Evolutionary conservation across 768 basidiomycete species (phyloP), one percentile per base, ranked within the genome.

Genomic region (Suillus subluteus): DNA sequence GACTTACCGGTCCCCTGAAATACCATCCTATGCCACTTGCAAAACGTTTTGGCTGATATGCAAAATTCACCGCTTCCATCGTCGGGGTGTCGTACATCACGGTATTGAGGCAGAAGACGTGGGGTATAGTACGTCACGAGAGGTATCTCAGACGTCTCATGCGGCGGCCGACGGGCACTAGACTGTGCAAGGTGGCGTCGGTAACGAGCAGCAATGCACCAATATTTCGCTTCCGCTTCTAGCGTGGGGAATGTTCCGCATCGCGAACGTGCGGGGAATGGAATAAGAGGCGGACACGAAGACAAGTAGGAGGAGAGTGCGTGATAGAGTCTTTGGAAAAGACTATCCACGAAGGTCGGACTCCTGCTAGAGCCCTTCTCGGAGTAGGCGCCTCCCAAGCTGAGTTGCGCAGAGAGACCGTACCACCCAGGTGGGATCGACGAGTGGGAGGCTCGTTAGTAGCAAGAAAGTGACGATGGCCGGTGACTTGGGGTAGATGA

Each of bases 21-120:
- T 30, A 83, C 81, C 79, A 84, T 81, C 13, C 79, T 73, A 63
- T 84, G 82, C 84, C 82, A 84, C 68, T 84, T 84, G 65, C 79
- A 82, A 66, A 81, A 80, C 12, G 71, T 72, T 52, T 67, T 75
- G 12, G 79, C 71, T 2, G 82, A 75, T 41, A 83, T 66, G 32
- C 72, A 65, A 52, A 75, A 73, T 48, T 73, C 77, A 18, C 30
- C 11, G 13, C 4, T 58, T 59, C n/a, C 58, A 62, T 13, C 56
- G 59, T 41, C 40, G 16, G n/a, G 54, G 64, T 43, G 52, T 65
- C 23, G 65, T 11, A 11, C 59, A 21, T 73, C 71, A 11, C 82
- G 79, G 67, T 83, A 82, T 37, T 43, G 62, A 1, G 83, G 83
- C 12, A 82, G 77, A 9, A 84, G 68, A 3, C 80, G 76, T 4